Evolutionary conservation across 2,329 filamentous ascomycete species (phyloP), one percentile per base, ranked within the genome.

Genomic region (Sphaerulina populicola): DNA sequence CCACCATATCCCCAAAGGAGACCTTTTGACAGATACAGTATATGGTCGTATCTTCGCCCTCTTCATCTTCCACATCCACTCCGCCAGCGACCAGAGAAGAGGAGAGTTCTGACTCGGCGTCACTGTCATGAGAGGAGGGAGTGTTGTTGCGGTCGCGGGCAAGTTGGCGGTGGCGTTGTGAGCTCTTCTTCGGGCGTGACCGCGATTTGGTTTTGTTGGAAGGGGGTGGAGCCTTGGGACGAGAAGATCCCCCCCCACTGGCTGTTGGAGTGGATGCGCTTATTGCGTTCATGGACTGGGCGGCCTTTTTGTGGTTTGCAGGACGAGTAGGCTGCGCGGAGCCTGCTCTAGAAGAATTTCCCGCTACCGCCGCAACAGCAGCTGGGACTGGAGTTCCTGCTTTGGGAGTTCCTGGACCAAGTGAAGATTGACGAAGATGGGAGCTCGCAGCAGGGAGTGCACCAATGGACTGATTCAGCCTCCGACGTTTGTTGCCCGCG

Each of bases 1-100:
- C 87, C 57, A 93, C 86, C 87, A 93, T 93, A 64, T 91, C 85
- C 55, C 87, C 87, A 64, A 86, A 89, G 68, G 85, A 88, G 58
- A 90, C 84, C 61, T 85, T 85, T 66, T 90, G 84, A 68, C 87
- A 93, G 29, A 84, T 76, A 70, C 87, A 93, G 70, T 93, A 93
- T 67, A 88, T 11, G 31, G 31, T 74, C 52, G 72, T 86, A 12
- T 68, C 66, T 59, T 74, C 68, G 51, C 81, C 66, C 4, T 61
- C 66, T 5, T 62, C 62, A 4, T 62, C 57, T 10, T 60, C 64
- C n/a, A 27, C 23, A 27, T 58, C 60, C 18, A 60, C 60, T 14
- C 44, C 54, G 12, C 62, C 62, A 10, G 47, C 54, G 2, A 61
- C 55, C 18, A 57, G 59, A 29, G 58, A 59, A 14, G 49, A 53